Base-by-base conservation (phyloP, 1,139 yeast species). In the Blastobotrys serpentis region DNA sequence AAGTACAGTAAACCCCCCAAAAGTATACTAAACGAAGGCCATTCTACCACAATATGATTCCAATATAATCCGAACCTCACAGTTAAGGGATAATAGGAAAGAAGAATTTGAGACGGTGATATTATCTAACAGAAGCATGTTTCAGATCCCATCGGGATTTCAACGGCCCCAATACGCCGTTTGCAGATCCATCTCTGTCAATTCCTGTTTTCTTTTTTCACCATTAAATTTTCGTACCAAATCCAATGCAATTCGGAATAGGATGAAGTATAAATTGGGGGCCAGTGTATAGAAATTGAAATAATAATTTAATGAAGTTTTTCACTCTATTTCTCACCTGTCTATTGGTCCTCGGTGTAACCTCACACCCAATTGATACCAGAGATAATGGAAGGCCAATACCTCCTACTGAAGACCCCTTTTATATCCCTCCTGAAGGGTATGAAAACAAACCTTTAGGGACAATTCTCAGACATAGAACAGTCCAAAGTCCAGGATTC, bases 361-460 rank as follows among this genome's bases (percentile, higher is more conserved):
- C 26, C 10, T 23, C 26, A 10, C 26, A 23, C 26, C 26, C 26
- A 6, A 10, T 23, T 6, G 8, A 23, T 6, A 23, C 10, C 26
- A 23, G 26, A 23, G 26, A 23, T 10, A 23, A 23, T 23, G 26
- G n/a, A n/a, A 60, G 70, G 14, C 32, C 39, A 4, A 16, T 44
- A 10, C 43, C 37, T 4, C 62, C 62, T 6, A 43, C 47, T 13
- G 37, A 51, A 1, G 64, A 60, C 41, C 40, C 56, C 6, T 60
- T 60, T 45, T 60, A 60, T 46, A 29, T 48, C 2, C 55, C 60
- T 14, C 62, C 61, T 17, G 32, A 33, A 8, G 60, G 58, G 5
- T 51, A 46, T 16, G 57, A 48, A 32, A 37, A 41, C 11, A 14
- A 42, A 29, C 25, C 47, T 6, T 43, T 49, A 3, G 64, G 64